phyloP scores from a whole-genome alignment of 495 filamentous ascomycete species.

The Lophiostoma macrostomum region DNA sequence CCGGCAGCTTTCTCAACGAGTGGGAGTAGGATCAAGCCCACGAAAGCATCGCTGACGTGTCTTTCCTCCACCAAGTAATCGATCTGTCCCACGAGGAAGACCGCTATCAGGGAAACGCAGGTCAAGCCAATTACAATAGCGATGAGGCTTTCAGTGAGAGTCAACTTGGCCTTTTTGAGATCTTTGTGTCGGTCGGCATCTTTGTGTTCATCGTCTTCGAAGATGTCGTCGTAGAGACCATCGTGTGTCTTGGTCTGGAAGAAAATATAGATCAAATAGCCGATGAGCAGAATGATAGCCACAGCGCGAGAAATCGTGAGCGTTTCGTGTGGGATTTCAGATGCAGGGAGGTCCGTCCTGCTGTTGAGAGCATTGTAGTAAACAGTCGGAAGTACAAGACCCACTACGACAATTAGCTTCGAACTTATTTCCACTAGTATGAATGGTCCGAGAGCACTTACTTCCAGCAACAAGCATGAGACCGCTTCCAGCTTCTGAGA shows the following conservation, averaged over 20 bases:
- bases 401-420: conserved; percentile 45
- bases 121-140: conserved; percentile 65
- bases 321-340: conserved; percentile 47
- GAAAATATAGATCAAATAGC: conserved; percentile 70
- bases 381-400: conserved; percentile 76
- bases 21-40: conserved; percentile 59
- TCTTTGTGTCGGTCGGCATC: conserved; percentile 70
- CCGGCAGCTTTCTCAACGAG: conserved; percentile 82
- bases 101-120: conserved; percentile 75
- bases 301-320: conserved; percentile 71
- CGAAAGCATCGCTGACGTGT: conserved; percentile 61
- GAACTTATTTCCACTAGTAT: background rate
- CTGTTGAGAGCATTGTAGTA: conserved; percentile 62
- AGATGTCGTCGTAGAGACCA: conserved; percentile 67
- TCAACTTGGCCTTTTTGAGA: conserved; percentile 65
- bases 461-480: conserved; percentile 68
- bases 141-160: conserved; percentile 69
- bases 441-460: conserved; percentile 22
- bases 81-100: conserved; percentile 80
- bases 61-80: conserved; percentile 62
- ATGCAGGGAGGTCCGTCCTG: conserved; percentile 33
- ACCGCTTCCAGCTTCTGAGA: conserved; percentile 79
- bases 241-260: conserved; percentile 86
- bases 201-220: conserved; percentile 67
- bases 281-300: conserved; percentile 72